Evolutionary conservation across 306 rosid genomes (phyloP).

Genomic region (Inga laurina): DNA sequence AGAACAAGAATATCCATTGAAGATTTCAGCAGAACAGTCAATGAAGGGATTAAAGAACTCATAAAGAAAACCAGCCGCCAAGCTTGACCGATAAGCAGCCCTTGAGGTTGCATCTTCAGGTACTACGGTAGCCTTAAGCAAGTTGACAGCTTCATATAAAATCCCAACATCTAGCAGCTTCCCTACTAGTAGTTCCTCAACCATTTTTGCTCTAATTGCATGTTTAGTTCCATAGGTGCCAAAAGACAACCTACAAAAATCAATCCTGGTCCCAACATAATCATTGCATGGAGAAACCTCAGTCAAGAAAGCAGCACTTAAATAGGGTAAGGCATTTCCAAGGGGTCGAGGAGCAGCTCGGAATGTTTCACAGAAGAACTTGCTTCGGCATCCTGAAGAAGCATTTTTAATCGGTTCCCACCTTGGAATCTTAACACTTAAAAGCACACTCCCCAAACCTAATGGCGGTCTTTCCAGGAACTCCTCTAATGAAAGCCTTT

Average conservation of each 20-base stretch:
- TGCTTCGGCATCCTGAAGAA: constrained; percentile 40
- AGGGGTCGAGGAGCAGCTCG: constrained; percentile 87
- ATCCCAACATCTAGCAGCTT: constrained; percentile 51
- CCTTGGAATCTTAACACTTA: constrained; percentile 68
- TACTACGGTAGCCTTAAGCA: constrained; percentile 50
- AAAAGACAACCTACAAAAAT: constrained; percentile 66
- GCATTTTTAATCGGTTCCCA: constrained; percentile 33
- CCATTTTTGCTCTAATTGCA: constrained; percentile 78
- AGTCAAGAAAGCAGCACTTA: constrained; percentile 83
- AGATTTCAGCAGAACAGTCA: constrained; percentile 33
- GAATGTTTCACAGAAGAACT: constrained; percentile 69
- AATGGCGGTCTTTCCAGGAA: constrained; percentile 72
- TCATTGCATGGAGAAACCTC: constrained; percentile 54
- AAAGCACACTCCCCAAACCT: constrained; percentile 52
- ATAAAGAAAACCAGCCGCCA: constrained; percentile 79
- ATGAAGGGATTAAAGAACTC: constrained; percentile 66
- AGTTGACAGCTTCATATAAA: constrained; percentile 57
- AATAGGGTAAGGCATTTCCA: constrained; percentile 73
- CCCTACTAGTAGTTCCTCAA: constrained; percentile 67
- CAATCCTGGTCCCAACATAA: constrained; percentile 47
- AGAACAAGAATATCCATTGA: constrained; percentile 23
- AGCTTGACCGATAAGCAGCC: constrained; percentile 70
- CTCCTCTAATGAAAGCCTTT: constrained; percentile 63
- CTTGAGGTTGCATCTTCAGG: constrained; percentile 58
- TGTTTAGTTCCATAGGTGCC: constrained; percentile 74